Percentiles rank a stretch among this genome's conserved stretches.
Evolutionary conservation across 176 grass and related monocot species (phyloP).

Genomic region (Hsuehochloa calcarea): DNA sequence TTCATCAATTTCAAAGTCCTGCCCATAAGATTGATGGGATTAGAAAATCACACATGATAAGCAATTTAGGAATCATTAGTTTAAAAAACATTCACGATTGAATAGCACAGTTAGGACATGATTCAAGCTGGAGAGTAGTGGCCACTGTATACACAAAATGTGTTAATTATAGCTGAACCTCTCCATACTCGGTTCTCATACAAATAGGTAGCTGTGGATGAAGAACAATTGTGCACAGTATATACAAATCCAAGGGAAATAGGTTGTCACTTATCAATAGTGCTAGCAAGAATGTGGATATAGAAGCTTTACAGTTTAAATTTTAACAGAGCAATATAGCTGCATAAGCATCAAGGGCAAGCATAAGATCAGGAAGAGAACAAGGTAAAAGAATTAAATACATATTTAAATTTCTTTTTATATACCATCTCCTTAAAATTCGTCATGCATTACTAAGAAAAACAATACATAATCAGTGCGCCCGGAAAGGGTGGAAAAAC

Average conservation of each 20-base stretch:
- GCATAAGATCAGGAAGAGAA: constrained; percentile 6
- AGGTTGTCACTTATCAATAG: background rate
- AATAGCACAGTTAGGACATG: background rate
- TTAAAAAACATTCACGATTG: background rate
- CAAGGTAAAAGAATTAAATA: constrained; percentile 4
- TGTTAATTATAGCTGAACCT: background rate
- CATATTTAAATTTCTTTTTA: background rate
- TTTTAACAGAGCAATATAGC: background rate
- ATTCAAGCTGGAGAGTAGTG: background rate
- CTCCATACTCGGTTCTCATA: background rate
- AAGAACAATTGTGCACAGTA: background rate
- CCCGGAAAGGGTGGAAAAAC: background rate
- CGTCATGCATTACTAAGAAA: background rate
- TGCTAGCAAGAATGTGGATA: background rate
- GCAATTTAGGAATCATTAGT: background rate
- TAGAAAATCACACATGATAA: constrained; percentile 20
- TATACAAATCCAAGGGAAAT: background rate
- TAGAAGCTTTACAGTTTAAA: background rate
- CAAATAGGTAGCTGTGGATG: background rate
- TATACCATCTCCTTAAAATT: background rate
- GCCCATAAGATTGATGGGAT: constrained; percentile 12
- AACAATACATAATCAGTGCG: background rate
- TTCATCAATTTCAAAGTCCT: constrained; percentile 84
- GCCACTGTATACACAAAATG: background rate
- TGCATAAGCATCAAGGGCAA: background rate